phyloP scores from a whole-genome alignment of 1,139 yeast species.

The Diutina pseudorugosa region DNA sequence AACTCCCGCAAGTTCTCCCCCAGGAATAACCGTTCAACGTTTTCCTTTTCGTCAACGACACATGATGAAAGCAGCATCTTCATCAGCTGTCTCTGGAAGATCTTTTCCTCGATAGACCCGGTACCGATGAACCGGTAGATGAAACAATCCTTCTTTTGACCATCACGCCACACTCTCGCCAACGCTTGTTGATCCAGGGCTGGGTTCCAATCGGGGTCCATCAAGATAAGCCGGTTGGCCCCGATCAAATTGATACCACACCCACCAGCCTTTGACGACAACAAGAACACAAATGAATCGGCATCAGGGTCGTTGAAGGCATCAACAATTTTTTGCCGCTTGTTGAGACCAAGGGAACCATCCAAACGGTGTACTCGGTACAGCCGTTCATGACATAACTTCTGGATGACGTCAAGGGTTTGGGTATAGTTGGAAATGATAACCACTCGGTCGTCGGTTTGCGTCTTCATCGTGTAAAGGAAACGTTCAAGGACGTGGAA shows the following conservation, averaged over 20 bases:
- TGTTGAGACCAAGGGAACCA: slow-evolving; percentile 86
- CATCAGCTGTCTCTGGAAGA: slow-evolving; percentile 95
- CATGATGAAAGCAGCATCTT: slow-evolving; percentile 86
- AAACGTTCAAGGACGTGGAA: slow-evolving; percentile 63
- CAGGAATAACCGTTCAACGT: slow-evolving; percentile 84
- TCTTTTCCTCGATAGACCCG: slow-evolving; percentile 93
- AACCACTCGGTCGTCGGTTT: slow-evolving; percentile 90
- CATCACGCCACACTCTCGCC: slow-evolving; percentile 98
- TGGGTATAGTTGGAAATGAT: slow-evolving; percentile 90
- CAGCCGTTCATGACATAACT: slow-evolving; percentile 59
- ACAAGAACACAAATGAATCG: slow-evolving; percentile 73
- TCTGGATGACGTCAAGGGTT: slow-evolving; percentile 82
- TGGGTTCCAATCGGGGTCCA: slow-evolving; percentile 99
- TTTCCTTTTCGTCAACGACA: slow-evolving; percentile 94
- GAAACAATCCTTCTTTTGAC: slow-evolving; percentile 93
- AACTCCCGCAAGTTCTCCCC: slow-evolving; percentile 68
- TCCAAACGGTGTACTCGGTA: slow-evolving; percentile 82
- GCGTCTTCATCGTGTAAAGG: slow-evolving; percentile 58
- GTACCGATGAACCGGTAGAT: slow-evolving; percentile 89
- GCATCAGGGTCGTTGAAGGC: slow-evolving; percentile 84
- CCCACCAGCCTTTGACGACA: slow-evolving; percentile 97
- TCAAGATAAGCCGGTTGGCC: slow-evolving; percentile 76
- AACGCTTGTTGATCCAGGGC: slow-evolving; percentile 97
- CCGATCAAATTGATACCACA: slow-evolving; percentile 97
- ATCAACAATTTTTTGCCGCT: slow-evolving; percentile 88